Base-by-base conservation (phyloP, 169 alveolate genomes). In the Eimeria praecox region DNA sequence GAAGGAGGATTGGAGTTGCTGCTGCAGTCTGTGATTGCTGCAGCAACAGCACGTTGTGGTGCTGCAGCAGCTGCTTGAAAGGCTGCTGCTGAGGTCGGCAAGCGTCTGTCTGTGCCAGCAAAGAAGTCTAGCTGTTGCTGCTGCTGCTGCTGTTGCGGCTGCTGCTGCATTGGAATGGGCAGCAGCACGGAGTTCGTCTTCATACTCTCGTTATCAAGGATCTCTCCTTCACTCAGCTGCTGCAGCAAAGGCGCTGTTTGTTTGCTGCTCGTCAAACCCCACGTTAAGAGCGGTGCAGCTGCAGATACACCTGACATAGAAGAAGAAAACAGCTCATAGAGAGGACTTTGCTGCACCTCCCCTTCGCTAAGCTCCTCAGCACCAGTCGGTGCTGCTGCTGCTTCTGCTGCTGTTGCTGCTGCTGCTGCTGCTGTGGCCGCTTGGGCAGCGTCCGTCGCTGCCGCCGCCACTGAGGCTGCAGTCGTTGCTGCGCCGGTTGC, bases 171-270 rank as follows among this genome's bases (percentile, higher is more conserved):
- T 20, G 90, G 33, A 1, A 22, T 16, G 35, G 40, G 46, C n/a
- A 82, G 46, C n/a, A 82, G 52, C 14, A 44, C 73, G n/a, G 90
- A 16, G 33, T 24, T 56, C 59, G 40, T 9, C 86, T 9, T 35
- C 4, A 14, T 24, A 10, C 10, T 0, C 6, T 69, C 3, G 2
- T 9, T 10, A 12, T 16, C 18, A 2, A n/a, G 14, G 22, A 82
- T 35, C 46, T 82, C 69, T 4, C 90, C 90, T 4, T 82, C 90
- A 27, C 90, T 82, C n/a, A 49, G 69, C 24, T 85, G 92, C 62
- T 85, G 92, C 92, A 56, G n/a, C 75, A 85, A 30, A 30, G 85
- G 56, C 54, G 0, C 20, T 6, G 56, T 12, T 22, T 75, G 54
- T 0, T 18, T 3, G 56, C n/a, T 38, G 54, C 40, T 35, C 33